Percentiles rank a stretch among this genome's conserved stretches.
phyloP scores from a whole-genome alignment of 306 rosid genomes.

The Canavalia ensiformis region DNA sequence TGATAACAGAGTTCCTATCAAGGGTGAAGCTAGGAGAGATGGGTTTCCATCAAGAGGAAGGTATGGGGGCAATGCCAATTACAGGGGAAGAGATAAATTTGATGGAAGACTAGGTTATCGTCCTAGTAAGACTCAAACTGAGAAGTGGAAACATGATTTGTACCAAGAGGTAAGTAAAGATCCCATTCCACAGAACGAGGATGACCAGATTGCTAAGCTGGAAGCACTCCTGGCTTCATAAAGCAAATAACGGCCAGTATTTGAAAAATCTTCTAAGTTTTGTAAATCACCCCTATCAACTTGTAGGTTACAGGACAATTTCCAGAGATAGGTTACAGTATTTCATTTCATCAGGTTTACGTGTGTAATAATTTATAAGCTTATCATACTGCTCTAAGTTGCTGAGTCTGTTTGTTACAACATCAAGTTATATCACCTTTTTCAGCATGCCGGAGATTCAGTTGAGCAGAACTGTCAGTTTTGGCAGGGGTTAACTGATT shows the following conservation, averaged over 20 bases:
- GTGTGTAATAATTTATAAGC: not conserved
- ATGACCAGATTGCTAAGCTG: slow-evolving; percentile 79
- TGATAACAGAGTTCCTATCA: slow-evolving; percentile 52
- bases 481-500: slow-evolving; percentile 32
- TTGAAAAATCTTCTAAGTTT: not conserved
- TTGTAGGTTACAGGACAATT: not conserved
- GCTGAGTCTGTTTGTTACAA: not conserved
- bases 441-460: not conserved
- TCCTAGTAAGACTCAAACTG: slow-evolving; percentile 53
- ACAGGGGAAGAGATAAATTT: slow-evolving; percentile 66
- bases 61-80: slow-evolving; percentile 54
- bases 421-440: slow-evolving; percentile 10
- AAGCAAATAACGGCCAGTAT: slow-evolving; percentile 33
- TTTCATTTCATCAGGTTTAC: slow-evolving; percentile 15
- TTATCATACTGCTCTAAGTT: not conserved
- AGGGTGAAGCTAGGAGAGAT: slow-evolving; percentile 57
- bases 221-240: slow-evolving; percentile 83
- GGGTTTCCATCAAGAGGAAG: slow-evolving; percentile 69
- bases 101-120: slow-evolving; percentile 62
- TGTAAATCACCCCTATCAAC: slow-evolving; percentile 3
- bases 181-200: slow-evolving; percentile 75
- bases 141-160: slow-evolving; percentile 88
- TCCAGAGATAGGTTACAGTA: slow-evolving; percentile 22
- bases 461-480: not conserved
- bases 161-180: slow-evolving; percentile 71